Percentiles rank a stretch among this genome's conserved stretches.
Evolutionary conservation across 768 basidiomycete genomes (phyloP).

Genomic region (Suillus luteus): DNA sequence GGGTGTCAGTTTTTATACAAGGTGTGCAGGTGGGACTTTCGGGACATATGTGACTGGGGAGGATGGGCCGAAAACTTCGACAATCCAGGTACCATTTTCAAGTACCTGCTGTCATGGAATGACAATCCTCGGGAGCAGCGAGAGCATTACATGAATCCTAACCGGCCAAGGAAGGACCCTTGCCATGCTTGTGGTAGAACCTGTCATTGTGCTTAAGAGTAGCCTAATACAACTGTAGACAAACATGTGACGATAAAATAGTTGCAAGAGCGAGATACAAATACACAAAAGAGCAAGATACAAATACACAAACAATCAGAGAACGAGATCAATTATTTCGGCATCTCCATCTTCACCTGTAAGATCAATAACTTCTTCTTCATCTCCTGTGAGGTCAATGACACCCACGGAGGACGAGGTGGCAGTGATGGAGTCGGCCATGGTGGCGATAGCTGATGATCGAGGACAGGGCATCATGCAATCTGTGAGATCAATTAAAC

Average conservation of each 20-base stretch:
- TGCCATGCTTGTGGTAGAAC: conserved; percentile 35
- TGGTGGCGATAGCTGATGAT: too few relatives aligned
- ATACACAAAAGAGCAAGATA: neutral
- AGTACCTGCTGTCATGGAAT: conserved; percentile 44
- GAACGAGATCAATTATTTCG: neutral
- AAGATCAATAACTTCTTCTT: neutral
- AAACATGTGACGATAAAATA: too few relatives aligned
- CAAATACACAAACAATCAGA: neutral
- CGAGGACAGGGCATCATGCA: too few relatives aligned
- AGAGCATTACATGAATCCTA: conserved; percentile 41
- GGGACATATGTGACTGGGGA: conserved; percentile 46
- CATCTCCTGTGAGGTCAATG: neutral
- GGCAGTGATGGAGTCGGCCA: too few relatives aligned
- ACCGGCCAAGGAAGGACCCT: conserved; percentile 20
- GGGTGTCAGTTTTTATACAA: conserved; percentile 42
- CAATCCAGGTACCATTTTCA: conserved; percentile 40
- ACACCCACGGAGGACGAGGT: neutral
- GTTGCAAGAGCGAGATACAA: too few relatives aligned
- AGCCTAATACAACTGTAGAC: too few relatives aligned
- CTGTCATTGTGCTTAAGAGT: conserved; percentile 31
- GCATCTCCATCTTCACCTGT: too few relatives aligned
- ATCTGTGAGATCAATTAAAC: too few relatives aligned
- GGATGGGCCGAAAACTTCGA: conserved; percentile 44
- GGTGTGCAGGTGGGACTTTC: conserved; percentile 36
- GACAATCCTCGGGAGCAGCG: conserved; percentile 33